Percentiles rank a stretch among this genome's conserved stretches.
Evolutionary conservation across 805 yeast genomes (phyloP).

Genomic region (Cyberlindnera americana): DNA sequence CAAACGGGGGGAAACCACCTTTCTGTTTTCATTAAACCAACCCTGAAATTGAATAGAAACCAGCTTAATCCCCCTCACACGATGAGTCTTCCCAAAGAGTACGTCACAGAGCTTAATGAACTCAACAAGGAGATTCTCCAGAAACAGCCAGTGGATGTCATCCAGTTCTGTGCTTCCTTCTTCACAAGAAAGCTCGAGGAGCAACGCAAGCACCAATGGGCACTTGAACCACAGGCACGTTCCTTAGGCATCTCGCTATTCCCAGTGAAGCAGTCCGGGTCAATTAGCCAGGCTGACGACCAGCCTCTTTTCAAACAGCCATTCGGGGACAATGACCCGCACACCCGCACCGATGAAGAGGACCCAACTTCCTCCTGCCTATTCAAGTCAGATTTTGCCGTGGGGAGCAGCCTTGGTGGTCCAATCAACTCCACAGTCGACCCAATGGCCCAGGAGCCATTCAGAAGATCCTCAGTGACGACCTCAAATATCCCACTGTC

Average conservation of each 20-base stretch:
- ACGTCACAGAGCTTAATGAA: conserved; percentile 53
- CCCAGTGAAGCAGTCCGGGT: conserved; percentile 20
- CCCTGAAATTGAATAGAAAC: not conserved
- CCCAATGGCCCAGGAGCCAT: conserved; percentile 18
- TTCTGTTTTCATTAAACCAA: too few species aligned
- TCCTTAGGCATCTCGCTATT: conserved; percentile 49
- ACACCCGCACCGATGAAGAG: conserved; percentile 37
- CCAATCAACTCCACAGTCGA: conserved; percentile 19
- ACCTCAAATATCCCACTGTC: conserved; percentile 44
- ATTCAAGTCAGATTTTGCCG: conserved; percentile 26
- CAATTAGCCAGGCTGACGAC: conserved; percentile 2
- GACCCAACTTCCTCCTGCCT: conserved; percentile 21
- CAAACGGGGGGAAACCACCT: too few species aligned
- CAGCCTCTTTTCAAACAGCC: conserved; percentile 36
- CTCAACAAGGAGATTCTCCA: conserved; percentile 54
- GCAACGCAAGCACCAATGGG: conserved; percentile 52
- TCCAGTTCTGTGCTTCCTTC: conserved; percentile 75
- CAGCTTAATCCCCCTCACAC: too few species aligned
- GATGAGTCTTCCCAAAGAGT: conserved; percentile 36
- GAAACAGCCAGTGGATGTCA: conserved; percentile 60
- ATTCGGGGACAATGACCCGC: conserved; percentile 64
- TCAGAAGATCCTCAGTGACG: conserved; percentile 16
- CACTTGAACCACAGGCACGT: conserved; percentile 44
- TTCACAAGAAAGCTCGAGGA: conserved; percentile 59
- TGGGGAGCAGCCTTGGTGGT: conserved; percentile 22